These are phyloP conservation scores for Ustilago bromivora DNA, from an alignment of 1,284 basidiomycete species.

Conservation along the genomic window DNA sequence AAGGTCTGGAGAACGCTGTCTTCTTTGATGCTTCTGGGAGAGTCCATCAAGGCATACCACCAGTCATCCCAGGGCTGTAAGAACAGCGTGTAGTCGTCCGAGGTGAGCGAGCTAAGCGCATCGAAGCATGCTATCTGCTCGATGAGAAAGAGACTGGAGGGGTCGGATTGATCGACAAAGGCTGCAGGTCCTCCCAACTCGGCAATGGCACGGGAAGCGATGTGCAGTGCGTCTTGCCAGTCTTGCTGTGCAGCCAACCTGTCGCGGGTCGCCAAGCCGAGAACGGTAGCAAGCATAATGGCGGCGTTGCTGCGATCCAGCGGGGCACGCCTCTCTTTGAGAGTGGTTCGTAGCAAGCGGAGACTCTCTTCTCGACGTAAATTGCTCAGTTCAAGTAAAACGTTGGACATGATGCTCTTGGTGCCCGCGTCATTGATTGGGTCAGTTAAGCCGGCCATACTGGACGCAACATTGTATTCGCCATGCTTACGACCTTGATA, in stretches of 20 bases:
- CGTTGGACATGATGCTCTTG: slow-evolving; percentile 36
- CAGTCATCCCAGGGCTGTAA: slow-evolving; percentile 51
- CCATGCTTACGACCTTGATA: not conserved
- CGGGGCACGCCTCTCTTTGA: slow-evolving; percentile 36
- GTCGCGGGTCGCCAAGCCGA: slow-evolving; percentile 41
- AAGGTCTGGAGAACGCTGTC: slow-evolving; percentile 49
- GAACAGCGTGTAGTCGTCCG: slow-evolving; percentile 47
- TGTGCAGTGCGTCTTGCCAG: slow-evolving; percentile 45
- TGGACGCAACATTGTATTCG: not conserved
- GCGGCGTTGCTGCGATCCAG: slow-evolving; percentile 36
- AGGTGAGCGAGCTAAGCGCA: slow-evolving; percentile 45
- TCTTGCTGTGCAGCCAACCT: slow-evolving; percentile 45
- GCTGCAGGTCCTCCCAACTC: slow-evolving; percentile 46
- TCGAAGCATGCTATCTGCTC: slow-evolving; percentile 52
- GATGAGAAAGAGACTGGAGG: slow-evolving; percentile 44
- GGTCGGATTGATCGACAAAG: slow-evolving; percentile 40
- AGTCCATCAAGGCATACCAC: slow-evolving; percentile 51
- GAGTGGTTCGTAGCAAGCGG: slow-evolving; percentile 32
- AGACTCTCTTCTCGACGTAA: slow-evolving; percentile 40
- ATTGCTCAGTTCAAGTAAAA: slow-evolving; percentile 45
- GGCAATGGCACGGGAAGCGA: slow-evolving; percentile 42
- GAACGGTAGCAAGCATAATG: slow-evolving; percentile 49
- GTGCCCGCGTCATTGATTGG: slow-evolving; percentile 11
- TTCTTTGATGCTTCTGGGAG: slow-evolving; percentile 40
- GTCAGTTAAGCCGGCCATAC: slow-evolving; percentile 9